Evolutionary conservation across 2,329 filamentous ascomycete species (phyloP), one percentile per base, ranked within the genome.

Genomic region (Colletotrichum sp.): DNA sequence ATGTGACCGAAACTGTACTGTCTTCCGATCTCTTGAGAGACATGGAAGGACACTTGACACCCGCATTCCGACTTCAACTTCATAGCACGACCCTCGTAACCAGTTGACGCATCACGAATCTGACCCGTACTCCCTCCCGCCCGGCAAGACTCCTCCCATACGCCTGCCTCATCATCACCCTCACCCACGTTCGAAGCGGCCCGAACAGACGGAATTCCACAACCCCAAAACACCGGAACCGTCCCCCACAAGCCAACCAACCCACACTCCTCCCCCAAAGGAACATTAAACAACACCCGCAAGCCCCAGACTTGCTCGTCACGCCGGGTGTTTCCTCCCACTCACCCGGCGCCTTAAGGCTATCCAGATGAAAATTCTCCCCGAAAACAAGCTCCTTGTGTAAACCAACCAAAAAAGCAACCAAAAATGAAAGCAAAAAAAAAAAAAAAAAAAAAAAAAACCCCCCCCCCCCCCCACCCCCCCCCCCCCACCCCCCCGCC

Each of bases 241-340:
- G 43, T 52, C 43, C 43, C 43, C 43, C 43, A 52, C 43, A 52
- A 52, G 43, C 43, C 43, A 52, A 52, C 43, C 43, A 52, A 18
- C 32, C 34, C 24, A 21, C 32, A 21, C 61, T 61, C n/a, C 28
- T 34, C 59, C 59, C 30, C 30, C 16, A 28, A 61, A 61, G 59
- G 28, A 34, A 34, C 59, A 61, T 32, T 61, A 61, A 61, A 32
- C 59, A 52, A 21, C 28, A 32, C 26, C n/a, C 59, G 32, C 28
- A 61, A 30, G 26, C 59, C n/a, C 59, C 59, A 32, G 59, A 21
- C 30, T 61, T 12, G 30, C 28, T n/a, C 32, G 8, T n/a, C 59
- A 30, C 59, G 59, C 61, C 61, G 68, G 68, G 18, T 24, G 36
- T 26, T 61, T 70, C 36, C 68, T 63, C 68, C 57, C 68, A 63